Evolutionary conservation across 345 rosid genomes (phyloP).

Genomic region (Eucalyptus pauciflora): DNA sequence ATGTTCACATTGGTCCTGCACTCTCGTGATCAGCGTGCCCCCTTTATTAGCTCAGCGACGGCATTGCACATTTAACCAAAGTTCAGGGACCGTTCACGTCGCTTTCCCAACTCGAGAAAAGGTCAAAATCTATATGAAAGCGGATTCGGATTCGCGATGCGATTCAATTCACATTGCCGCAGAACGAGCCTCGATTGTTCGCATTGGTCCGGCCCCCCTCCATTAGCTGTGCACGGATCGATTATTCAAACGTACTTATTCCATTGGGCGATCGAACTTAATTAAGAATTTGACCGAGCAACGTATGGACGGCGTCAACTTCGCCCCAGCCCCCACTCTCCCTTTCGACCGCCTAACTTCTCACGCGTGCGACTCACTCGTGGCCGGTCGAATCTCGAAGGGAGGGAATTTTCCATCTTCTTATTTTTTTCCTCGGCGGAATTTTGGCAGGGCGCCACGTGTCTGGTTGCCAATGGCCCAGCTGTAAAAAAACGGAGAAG

Average conservation of each 20-base stretch:
- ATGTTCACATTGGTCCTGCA: no score
- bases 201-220: neutral
- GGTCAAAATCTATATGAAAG: neutral
- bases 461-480: neutral
- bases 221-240: neutral
- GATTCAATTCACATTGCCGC: no score
- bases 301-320: neutral
- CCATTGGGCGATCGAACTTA: neutral
- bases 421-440: neutral
- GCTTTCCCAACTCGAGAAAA: neutral
- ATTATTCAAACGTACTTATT: neutral
- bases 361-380: neutral
- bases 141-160: no score
- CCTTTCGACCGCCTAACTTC: neutral
- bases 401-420: neutral
- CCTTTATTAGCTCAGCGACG: rapidly evolving
- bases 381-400: neutral
- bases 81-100: rapidly evolving
- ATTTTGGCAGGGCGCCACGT: neutral
- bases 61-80: no score
- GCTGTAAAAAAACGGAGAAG: neutral
- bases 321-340: neutral
- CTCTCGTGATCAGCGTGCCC: rapidly evolving
- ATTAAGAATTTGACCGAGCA: neutral
- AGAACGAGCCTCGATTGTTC: no score